A percentile compares a stretch with the other conserved stretches of the same genome.
These are phyloP conservation scores for Phymatotrichopsis omnivora DNA, from an alignment of 2,329 filamentous ascomycete species.

Conservation along the genomic window DNA sequence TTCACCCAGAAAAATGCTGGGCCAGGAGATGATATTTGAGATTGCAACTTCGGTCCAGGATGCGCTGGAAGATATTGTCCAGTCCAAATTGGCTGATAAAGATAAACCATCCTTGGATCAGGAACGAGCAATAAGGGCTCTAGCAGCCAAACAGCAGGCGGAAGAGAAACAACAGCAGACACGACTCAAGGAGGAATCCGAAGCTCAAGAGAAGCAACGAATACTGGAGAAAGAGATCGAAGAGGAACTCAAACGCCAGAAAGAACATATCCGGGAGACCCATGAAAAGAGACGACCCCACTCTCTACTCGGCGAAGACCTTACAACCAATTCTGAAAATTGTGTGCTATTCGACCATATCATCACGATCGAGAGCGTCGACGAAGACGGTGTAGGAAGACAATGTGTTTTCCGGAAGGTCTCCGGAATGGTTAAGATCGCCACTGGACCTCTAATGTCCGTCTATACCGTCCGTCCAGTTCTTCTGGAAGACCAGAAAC, in stretches of 20 bases:
- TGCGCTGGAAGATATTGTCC: constrained; percentile 75
- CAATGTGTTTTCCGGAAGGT: constrained; percentile 60
- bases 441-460: constrained; percentile 54
- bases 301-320: constrained; percentile 35
- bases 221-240: constrained; percentile 41
- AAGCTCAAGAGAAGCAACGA: constrained; percentile 33
- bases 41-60: constrained; percentile 52
- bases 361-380: constrained; percentile 46
- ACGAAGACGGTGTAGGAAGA: constrained; percentile 48
- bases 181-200: constrained; percentile 41
- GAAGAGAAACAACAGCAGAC: constrained; percentile 38
- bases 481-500: constrained; percentile 45
- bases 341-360: constrained; percentile 56
- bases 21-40: constrained; percentile 56
- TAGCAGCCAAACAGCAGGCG: constrained; percentile 52
- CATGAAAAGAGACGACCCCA: constrained; percentile 50
- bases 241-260: constrained; percentile 59
- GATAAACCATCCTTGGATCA: constrained; percentile 79
- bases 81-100: constrained; percentile 61
- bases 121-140: constrained; percentile 75
- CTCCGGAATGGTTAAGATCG: constrained; percentile 56
- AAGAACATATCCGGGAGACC: constrained; percentile 50
- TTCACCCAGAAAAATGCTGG: constrained; percentile 54
- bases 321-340: constrained; percentile 33
- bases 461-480: constrained; percentile 65